Conservation (phyloP, 495 filamentous ascomycete genomes). For the Aspergillus avenaceus region DNA sequence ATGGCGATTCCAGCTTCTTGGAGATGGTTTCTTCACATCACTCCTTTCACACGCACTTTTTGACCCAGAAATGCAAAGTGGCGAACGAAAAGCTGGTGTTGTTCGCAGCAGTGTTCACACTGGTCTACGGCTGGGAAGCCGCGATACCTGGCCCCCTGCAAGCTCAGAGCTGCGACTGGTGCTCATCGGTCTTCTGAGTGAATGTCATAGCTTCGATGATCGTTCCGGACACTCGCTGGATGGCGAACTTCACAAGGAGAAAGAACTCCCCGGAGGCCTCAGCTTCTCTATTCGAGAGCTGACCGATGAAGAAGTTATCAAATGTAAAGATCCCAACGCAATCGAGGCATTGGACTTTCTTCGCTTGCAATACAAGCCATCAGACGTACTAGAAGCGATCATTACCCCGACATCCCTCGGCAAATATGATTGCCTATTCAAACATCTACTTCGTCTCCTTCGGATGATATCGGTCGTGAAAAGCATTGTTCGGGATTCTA, state of each 20-base stretch:
- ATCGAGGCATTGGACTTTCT: conserved; percentile 90
- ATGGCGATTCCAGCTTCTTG: conserved; percentile 75
- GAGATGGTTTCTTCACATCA: conserved; percentile 76
- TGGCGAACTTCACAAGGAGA: conserved; percentile 25
- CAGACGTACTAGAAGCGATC: conserved; percentile 64
- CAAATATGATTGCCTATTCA: conserved; percentile 83
- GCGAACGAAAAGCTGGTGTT: conserved; percentile 66
- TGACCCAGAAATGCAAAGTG: conserved; percentile 74
- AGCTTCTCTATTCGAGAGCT: conserved; percentile 86
- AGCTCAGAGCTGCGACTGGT: conserved; percentile 86
- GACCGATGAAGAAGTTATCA: conserved; percentile 66
- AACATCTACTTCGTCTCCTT: conserved; percentile 66
- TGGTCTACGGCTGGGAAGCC: conserved; percentile 72
- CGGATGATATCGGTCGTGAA: conserved; percentile 78
- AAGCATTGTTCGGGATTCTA: conserved; percentile 61
- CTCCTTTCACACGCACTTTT: conserved; percentile 82
- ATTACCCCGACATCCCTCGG: conserved; percentile 63
- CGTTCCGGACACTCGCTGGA: conserved; percentile 15
- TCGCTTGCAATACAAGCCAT: conserved; percentile 77
- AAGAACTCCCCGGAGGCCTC: conserved; percentile 72
- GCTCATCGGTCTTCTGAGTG: conserved; percentile 79
- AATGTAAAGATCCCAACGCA: conserved; percentile 71
- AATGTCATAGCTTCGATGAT: conserved; percentile 54
- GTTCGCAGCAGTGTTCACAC: conserved; percentile 67
- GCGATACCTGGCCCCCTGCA: conserved; percentile 85